Base-by-base conservation (phyloP, 306 rosid genomes). In the Delonix regia region DNA sequence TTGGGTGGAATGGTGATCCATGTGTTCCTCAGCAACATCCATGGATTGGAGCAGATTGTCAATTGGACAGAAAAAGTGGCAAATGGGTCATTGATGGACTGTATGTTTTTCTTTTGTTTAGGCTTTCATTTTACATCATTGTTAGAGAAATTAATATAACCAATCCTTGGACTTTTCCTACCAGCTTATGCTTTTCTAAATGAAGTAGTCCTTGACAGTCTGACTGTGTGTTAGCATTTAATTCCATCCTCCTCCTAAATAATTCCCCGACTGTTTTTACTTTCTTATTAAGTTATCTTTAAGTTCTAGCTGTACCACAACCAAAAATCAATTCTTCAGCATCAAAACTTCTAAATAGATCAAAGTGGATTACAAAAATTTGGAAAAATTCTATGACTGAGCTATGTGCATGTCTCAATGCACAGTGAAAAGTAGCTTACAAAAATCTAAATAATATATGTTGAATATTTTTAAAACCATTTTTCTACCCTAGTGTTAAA, bases 1-100 rank as follows among this genome's bases (percentile, higher is more conserved):
- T 96, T 76, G 98, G 99, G 59, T 96, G 99, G 99, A 93, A 96
- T 51, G 99, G 99, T 45, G 99, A 96, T 96, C 99, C 98, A 7
- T 96, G 99, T 53, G 97, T 91, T 83, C 99, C 99, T 67, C 96
- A 92, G 76, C 94, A 96, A 75, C 99, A 93, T 86, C 99, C 99
- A 36, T 96, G 98, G 98, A 89, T 86, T 48, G 99, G 99, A 85
- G 94, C 94, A 41, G 97, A 90, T 74, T 93, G 98, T 83, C 96
- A 90, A 51, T 84, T 83, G 19, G 94, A 96, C 84, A 87, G 53
- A 83, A 82, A 52, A 52, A 85, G 82, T 69, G 76, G 80, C 84
- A 91, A 85, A 86, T 96, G 96, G 99, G 89, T 93, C 85, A 90
- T 96, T 52, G 98, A 96, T 60, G 99, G 98, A 84, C 90, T 93